Percentiles rank a stretch among this genome's conserved stretches.
Evolutionary conservation across 2,329 filamentous ascomycete genomes (phyloP).

Genomic region (Penicillium sp.): DNA sequence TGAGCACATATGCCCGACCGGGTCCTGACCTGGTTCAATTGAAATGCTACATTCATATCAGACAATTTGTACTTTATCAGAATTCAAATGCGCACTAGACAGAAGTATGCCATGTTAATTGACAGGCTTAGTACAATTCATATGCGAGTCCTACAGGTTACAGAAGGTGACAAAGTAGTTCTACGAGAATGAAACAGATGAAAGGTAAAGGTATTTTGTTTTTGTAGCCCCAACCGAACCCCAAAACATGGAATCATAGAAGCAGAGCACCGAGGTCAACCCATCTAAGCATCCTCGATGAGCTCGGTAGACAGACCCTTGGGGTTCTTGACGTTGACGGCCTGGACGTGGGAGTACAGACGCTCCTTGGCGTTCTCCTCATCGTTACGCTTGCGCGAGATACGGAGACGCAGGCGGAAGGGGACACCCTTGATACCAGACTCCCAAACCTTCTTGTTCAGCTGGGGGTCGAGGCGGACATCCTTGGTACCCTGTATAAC

Average conservation of each 20-base stretch:
- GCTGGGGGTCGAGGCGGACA: slow-evolving; percentile 94
- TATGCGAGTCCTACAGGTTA: no score
- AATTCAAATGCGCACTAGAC: no score
- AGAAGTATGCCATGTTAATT: no score
- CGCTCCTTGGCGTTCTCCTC: slow-evolving; percentile 99
- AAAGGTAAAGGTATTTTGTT: slow-evolving; percentile 23
- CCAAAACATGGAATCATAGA: slow-evolving; percentile 25
- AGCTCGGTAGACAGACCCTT: slow-evolving; percentile 93
- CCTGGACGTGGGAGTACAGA: slow-evolving; percentile 99
- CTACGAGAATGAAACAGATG: background rate
- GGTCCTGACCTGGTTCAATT: no score
- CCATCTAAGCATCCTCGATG: slow-evolving; percentile 60
- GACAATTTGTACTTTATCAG: no score
- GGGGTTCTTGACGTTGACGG: slow-evolving; percentile 98
- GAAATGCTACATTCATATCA: no score
- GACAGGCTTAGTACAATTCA: no score
- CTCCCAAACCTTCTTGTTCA: slow-evolving; percentile 99
- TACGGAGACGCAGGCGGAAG: slow-evolving; percentile 94
- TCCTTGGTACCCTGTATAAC: slow-evolving; percentile 75
- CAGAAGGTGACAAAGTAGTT: no score
- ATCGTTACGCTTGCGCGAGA: slow-evolving; percentile 99
- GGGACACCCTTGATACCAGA: slow-evolving; percentile 97
- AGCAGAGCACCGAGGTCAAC: slow-evolving; percentile 16
- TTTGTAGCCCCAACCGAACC: slow-evolving; percentile 25
- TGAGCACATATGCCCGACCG: no score